Conservation (phyloP, 2,329 filamentous ascomycete genomes). For the Paracorniculantispora psalliotae region DNA sequence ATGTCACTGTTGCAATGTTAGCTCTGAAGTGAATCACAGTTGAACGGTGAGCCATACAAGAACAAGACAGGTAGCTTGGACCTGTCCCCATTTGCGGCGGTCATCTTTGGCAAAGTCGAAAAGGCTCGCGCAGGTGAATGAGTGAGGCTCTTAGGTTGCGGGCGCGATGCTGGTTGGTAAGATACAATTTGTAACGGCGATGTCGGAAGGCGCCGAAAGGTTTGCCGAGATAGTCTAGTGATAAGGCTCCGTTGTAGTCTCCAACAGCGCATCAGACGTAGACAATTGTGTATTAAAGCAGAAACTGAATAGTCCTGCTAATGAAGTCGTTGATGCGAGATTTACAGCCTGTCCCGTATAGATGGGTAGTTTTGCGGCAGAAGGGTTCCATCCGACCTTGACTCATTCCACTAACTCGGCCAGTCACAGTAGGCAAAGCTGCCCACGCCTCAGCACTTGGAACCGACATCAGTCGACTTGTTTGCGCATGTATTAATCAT, state of each 20-base stretch:
- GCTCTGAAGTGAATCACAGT: neutral
- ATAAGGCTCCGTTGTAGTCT: neutral
- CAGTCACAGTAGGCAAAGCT: neutral
- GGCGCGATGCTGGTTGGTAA: neutral
- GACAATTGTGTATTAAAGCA: neutral
- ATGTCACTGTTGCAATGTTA: constrained; percentile 65
- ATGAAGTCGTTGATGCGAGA: neutral
- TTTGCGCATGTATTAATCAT: no score
- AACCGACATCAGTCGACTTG: no score
- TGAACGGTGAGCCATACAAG: constrained; percentile 31
- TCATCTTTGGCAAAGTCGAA: constrained; percentile 19
- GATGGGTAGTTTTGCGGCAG: neutral
- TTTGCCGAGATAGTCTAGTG: neutral
- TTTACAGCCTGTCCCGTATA: neutral
- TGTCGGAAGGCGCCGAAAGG: neutral
- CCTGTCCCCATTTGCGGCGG: constrained; percentile 29
- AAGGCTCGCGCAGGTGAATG: neutral
- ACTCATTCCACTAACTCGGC: constrained; percentile 2
- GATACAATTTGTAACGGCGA: neutral
- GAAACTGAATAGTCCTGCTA: neutral
- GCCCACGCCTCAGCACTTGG: neutral
- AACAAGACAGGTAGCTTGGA: constrained; percentile 37
- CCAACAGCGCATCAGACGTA: neutral
- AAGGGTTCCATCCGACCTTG: neutral
- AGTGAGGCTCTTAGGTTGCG: neutral